Conservation (phyloP, 257 asterid genomes). For the Rhazya stricta region DNA sequence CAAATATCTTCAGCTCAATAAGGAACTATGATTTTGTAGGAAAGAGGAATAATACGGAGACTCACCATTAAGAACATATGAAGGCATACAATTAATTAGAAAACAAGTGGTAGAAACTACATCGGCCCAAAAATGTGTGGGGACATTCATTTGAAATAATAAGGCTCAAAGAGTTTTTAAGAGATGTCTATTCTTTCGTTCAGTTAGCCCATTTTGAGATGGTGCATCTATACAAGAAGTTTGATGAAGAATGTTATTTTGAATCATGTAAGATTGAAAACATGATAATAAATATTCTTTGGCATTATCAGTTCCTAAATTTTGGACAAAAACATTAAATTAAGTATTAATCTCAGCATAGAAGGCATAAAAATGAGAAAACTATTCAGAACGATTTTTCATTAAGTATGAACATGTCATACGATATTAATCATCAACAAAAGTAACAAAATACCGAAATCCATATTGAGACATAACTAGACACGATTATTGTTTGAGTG, state of each 20-base stretch:
- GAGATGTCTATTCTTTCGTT: too few species aligned
- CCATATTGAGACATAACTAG: not conserved
- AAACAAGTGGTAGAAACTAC: not conserved
- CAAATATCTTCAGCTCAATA: too few species aligned
- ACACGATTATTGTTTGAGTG: not conserved
- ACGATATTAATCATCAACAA: not conserved
- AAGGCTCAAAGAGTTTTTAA: too few species aligned
- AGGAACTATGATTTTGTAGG: not conserved
- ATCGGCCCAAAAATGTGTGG: not conserved
- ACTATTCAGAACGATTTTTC: not conserved
- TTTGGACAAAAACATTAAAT: not conserved
- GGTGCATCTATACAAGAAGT: too few species aligned
- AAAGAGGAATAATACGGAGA: too few species aligned
- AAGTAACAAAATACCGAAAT: too few species aligned
- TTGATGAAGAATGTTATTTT: too few species aligned
- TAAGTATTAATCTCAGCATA: too few species aligned
- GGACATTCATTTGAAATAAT: too few species aligned
- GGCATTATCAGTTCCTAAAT: not conserved
- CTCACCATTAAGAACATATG: too few species aligned
- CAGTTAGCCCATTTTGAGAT: too few species aligned
- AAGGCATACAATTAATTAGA: constrained; percentile 2
- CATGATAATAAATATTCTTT: not conserved
- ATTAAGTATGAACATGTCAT: not conserved
- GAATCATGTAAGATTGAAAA: not conserved
- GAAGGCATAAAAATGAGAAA: not conserved